Conservation (phyloP, 345 rosid species). For the Camelina laxa region DNA sequence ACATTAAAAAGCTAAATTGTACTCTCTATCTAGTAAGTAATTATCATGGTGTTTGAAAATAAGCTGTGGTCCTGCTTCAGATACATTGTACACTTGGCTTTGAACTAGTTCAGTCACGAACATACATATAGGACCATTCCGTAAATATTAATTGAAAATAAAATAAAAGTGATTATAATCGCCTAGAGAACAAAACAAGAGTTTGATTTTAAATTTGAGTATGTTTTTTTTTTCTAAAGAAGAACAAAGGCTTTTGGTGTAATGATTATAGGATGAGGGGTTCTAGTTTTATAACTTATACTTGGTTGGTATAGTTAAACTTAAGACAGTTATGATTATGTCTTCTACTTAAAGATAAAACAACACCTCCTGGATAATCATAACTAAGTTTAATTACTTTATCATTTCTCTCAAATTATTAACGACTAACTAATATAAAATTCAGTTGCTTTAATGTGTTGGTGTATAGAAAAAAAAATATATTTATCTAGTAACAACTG, state of each 20-base stretch:
- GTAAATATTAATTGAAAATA: not conserved
- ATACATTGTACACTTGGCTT: conserved; percentile 21
- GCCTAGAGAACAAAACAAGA: conserved; percentile 35
- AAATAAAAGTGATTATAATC: not conserved
- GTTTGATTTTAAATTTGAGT: conserved; percentile 20
- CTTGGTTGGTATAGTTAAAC: conserved; percentile 22
- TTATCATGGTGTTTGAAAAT: conserved; percentile 16
- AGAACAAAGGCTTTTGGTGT: conserved; percentile 27
- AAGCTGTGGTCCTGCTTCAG: conserved; percentile 37
- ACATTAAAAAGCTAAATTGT: conserved; percentile 8
- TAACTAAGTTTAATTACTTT: not conserved
- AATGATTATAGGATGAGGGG: conserved; percentile 42
- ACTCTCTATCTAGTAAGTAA: not conserved
- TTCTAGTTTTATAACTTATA: conserved; percentile 30
- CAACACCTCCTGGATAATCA: conserved; percentile 27
- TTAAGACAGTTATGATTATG: conserved; percentile 39
- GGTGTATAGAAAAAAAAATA: not conserved
- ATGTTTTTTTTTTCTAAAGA: conserved; percentile 5
- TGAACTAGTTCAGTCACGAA: not conserved
- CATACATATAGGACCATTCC: conserved; percentile 26
- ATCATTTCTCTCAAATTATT: conserved; percentile 1
- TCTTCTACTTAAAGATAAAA: conserved; percentile 43
- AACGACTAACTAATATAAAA: not conserved
- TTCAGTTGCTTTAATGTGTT: not conserved
- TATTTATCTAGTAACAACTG: not conserved